These are phyloP conservation scores for Ogataea henricii DNA, from an alignment of 805 yeast species.

Conservation along the genomic window DNA sequence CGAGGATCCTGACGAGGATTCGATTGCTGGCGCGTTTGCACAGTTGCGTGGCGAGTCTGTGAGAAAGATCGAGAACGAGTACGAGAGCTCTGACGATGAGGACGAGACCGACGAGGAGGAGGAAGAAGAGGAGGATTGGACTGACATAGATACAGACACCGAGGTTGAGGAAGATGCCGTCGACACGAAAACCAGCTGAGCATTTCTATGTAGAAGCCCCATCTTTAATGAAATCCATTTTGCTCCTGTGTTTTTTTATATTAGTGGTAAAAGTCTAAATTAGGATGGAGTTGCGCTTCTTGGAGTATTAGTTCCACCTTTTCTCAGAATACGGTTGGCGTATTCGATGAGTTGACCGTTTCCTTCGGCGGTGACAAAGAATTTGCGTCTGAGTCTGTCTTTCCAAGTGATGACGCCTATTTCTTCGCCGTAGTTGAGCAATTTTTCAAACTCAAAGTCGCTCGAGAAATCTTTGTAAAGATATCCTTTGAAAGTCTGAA, in stretches of 20 bases:
- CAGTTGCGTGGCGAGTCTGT: conserved; percentile 64
- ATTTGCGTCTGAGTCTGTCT: conserved; percentile 64
- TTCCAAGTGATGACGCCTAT: conserved; percentile 92
- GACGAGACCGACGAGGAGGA: conserved; percentile 36
- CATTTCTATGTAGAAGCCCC: no score
- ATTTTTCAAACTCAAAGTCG: conserved; percentile 71
- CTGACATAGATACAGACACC: conserved; percentile 65
- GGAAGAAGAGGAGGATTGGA: conserved; percentile 37
- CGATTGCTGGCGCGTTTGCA: conserved; percentile 75
- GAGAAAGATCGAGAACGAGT: conserved; percentile 37
- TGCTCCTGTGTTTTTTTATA: not conserved
- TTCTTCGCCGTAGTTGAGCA: conserved; percentile 80
- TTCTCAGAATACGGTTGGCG: conserved; percentile 63
- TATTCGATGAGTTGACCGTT: conserved; percentile 88
- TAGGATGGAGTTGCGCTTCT: conserved; percentile 12
- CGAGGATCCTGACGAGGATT: conserved; percentile 73
- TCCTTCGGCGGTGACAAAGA: conserved; percentile 88
- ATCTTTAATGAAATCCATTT: not conserved
- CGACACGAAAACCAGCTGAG: conserved; percentile 8
- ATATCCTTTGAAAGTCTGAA: conserved; percentile 83
- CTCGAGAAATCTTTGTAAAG: conserved; percentile 82
- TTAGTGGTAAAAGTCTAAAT: no score
- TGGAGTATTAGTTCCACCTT: conserved; percentile 17
- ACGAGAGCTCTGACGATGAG: conserved; percentile 45
- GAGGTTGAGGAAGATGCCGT: conserved; percentile 52